These are phyloP conservation scores for Amanita thiersii DNA, from an alignment of 768 basidiomycete genomes.

Conservation along the genomic window DNA sequence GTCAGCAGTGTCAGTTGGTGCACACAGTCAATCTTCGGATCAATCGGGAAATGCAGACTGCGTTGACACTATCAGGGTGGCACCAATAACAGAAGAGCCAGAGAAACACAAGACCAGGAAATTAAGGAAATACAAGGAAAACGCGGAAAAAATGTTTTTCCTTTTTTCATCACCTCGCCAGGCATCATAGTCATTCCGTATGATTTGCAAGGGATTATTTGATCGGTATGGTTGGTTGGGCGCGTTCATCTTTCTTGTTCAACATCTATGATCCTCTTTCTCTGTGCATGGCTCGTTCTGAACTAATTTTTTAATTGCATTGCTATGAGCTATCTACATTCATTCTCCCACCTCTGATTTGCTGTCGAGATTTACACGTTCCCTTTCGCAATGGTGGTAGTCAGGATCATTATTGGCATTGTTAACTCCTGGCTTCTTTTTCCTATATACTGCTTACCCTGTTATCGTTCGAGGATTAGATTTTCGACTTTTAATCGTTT, in stretches of 20 bases:
- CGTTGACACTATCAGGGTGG: constrained; percentile 15
- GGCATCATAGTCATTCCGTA: constrained; percentile 15
- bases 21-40: constrained; percentile 64
- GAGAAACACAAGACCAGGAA: constrained; percentile 66
- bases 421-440: too few relatives aligned
- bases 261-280: constrained; percentile 1
- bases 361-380: not conserved
- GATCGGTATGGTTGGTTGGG: too few relatives aligned
- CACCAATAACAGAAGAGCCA: constrained; percentile 27
- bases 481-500: not conserved
- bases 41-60: constrained; percentile 47
- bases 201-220: not conserved
- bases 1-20: constrained; percentile 66
- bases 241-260: not conserved
- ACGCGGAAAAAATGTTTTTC: constrained; percentile 79
- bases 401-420: too few relatives aligned
- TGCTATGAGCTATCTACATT: constrained; percentile 2
- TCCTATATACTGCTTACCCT: not conserved
- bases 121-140: constrained; percentile 81
- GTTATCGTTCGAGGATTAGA: constrained; percentile 2
- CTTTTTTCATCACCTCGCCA: constrained; percentile 71
- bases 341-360: not conserved
- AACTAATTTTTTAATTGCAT: constrained; percentile 1
- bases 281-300: constrained; percentile 2
- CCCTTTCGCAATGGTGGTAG: not conserved